Conservation (phyloP, 805 yeast genomes). For the Hyphopichia homilentoma region DNA sequence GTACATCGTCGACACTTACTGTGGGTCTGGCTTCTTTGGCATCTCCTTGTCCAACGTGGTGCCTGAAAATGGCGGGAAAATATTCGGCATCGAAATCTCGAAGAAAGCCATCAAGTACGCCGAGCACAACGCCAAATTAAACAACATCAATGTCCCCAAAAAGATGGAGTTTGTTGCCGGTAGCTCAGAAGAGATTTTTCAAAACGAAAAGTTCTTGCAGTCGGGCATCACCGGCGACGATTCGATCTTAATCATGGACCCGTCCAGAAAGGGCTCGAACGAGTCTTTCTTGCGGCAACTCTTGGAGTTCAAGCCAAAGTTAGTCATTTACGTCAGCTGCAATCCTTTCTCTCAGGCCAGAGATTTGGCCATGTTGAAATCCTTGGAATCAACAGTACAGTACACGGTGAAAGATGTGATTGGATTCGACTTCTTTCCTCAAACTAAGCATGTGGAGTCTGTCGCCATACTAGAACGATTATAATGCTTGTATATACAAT, state of each 20-base stretch:
- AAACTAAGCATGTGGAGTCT: conserved; percentile 44
- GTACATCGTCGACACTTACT: conserved; percentile 40
- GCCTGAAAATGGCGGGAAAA: conserved; percentile 24
- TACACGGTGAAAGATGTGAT: conserved; percentile 16
- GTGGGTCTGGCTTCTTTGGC: conserved; percentile 46
- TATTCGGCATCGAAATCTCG: conserved; percentile 41
- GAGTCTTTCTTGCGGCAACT: conserved; percentile 32
- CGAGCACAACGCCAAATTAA: conserved; percentile 34
- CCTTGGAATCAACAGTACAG: conserved; percentile 13
- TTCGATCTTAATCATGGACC: conserved; percentile 40
- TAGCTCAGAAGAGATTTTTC: conserved; percentile 33
- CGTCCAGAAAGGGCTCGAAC: conserved; percentile 42
- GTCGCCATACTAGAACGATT: conserved; percentile 41
- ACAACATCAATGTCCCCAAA: conserved; percentile 26
- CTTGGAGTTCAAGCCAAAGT: conserved; percentile 30
- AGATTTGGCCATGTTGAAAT: conserved; percentile 30
- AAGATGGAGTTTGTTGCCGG: conserved; percentile 34
- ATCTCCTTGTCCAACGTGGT: conserved; percentile 28
- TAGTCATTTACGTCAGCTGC: conserved; percentile 41
- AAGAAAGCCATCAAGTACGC: conserved; percentile 31
- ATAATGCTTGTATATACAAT: neutral
- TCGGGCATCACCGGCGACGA: conserved; percentile 27
- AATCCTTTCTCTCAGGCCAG: conserved; percentile 45
- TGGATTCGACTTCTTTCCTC: conserved; percentile 2
- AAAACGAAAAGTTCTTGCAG: conserved; percentile 16